Conservation (phyloP, 129 eudicot genomes). For the Gnaphalium uliginosum region DNA sequence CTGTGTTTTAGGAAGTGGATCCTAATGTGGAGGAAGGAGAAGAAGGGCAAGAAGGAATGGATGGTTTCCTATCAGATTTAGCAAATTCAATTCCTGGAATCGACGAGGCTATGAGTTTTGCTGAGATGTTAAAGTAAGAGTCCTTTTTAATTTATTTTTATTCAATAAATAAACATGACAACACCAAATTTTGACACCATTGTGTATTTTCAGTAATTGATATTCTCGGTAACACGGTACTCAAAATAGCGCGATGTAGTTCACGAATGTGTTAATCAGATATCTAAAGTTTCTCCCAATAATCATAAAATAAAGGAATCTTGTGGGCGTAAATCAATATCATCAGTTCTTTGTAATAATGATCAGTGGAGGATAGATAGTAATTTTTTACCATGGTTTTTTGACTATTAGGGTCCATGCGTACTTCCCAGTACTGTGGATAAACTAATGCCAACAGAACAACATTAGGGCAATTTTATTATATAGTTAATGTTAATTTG, state of each 20-base stretch:
- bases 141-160: background rate
- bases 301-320: too few relatives aligned
- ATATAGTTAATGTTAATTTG: background rate
- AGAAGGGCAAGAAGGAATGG: conserved; percentile 53
- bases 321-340: too few relatives aligned
- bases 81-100: conserved; percentile 98
- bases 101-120: conserved; percentile 99
- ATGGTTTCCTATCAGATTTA: conserved; percentile 77
- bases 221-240: background rate
- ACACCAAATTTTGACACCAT: background rate
- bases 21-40: conserved; percentile 88
- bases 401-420: too few relatives aligned
- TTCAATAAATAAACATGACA: background rate
- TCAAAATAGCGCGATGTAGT: background rate
- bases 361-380: too few relatives aligned
- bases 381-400: too few relatives aligned
- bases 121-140: conserved; percentile 94
- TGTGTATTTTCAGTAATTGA: background rate
- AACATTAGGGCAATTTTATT: background rate
- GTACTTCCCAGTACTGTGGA: background rate
- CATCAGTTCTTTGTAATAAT: too few relatives aligned
- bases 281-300: background rate
- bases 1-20: conserved; percentile 74
- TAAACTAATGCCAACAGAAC: background rate
- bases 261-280: background rate